Evolutionary conservation across 2,329 filamentous ascomycete species (phyloP).

Genomic region (Orbilia brochopaga): DNA sequence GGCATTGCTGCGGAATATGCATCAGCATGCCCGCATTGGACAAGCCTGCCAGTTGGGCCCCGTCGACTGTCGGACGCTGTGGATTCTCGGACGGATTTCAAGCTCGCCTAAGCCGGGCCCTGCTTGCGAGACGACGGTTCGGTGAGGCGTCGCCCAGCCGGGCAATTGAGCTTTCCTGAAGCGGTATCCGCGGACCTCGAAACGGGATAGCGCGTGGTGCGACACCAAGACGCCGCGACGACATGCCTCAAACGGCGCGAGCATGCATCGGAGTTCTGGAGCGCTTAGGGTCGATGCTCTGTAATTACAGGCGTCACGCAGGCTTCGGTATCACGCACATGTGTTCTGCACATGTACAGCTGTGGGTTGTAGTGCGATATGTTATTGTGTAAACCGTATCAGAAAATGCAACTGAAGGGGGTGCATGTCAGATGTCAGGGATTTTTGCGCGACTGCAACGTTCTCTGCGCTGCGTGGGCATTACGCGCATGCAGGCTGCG

Average conservation of each 20-base stretch:
- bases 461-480: neutral
- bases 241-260: slow-evolving; percentile 28
- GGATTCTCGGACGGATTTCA: slow-evolving; percentile 29
- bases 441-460: too few species aligned
- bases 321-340: neutral
- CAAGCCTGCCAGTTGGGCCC: slow-evolving; percentile 6
- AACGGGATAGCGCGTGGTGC: slow-evolving; percentile 7
- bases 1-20: slow-evolving; percentile 38
- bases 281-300: neutral
- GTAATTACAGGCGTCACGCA: neutral
- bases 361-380: too few species aligned
- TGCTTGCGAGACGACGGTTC: slow-evolving; percentile 34
- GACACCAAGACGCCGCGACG: slow-evolving; percentile 27
- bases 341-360: neutral
- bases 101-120: slow-evolving; percentile 37
- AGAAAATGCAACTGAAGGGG: too few species aligned
- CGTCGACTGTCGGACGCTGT: slow-evolving; percentile 25
- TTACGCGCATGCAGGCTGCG: slow-evolving; percentile 1
- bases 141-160: neutral
- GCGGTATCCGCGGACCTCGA: slow-evolving; percentile 1
- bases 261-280: slow-evolving; percentile 9
- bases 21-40: slow-evolving; percentile 46
- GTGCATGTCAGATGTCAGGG: too few species aligned
- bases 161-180: slow-evolving; percentile 4
- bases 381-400: too few species aligned